A percentile compares a stretch with the other conserved stretches of the same genome.
These are phyloP conservation scores for Pseudozyma thailandica DNA, from an alignment of 1,284 basidiomycete species.

Conservation along the genomic window DNA sequence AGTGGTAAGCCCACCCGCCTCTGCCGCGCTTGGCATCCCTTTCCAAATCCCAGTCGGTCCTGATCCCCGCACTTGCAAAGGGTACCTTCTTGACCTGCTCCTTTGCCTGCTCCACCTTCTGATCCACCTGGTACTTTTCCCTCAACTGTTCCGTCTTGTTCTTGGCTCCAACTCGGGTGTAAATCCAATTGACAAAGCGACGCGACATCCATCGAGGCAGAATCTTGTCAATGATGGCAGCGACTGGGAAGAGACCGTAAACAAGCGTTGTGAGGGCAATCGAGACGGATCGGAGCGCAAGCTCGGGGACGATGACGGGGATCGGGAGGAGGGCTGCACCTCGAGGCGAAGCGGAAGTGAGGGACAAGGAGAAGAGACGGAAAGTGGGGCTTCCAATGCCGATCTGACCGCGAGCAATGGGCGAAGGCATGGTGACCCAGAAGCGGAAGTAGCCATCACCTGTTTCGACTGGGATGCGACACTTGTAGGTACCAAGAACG, in stretches of 20 bases:
- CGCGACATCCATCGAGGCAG: constrained; percentile 43
- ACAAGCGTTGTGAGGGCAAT: constrained; percentile 45
- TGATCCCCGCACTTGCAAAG: constrained; percentile 55
- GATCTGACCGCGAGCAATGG: constrained; percentile 11
- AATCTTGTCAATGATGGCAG: constrained; percentile 52
- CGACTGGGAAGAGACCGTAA: constrained; percentile 57
- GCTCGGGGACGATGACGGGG: constrained; percentile 55
- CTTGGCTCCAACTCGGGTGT: constrained; percentile 49
- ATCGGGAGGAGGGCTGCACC: constrained; percentile 52
- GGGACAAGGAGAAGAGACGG: constrained; percentile 54
- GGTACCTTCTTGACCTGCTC: constrained; percentile 50
- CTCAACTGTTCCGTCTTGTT: constrained; percentile 38
- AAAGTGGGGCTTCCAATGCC: constrained; percentile 49
- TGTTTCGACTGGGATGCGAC: constrained; percentile 48
- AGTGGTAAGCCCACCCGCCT: constrained; percentile 50
- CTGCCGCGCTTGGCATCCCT: constrained; percentile 36
- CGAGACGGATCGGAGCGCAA: constrained; percentile 46
- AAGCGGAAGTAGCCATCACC: constrained; percentile 61
- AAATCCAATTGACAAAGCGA: constrained; percentile 47
- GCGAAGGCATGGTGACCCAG: constrained; percentile 39
- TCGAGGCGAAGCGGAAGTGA: constrained; percentile 55
- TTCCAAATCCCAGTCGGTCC: constrained; percentile 52
- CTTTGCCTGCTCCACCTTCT: constrained; percentile 43
- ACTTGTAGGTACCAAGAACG: constrained; percentile 46
- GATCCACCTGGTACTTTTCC: constrained; percentile 44